Percentiles rank a stretch among this genome's conserved stretches.
Evolutionary conservation across 768 basidiomycete species (phyloP).

Genomic region (Lyophyllum decastes): DNA sequence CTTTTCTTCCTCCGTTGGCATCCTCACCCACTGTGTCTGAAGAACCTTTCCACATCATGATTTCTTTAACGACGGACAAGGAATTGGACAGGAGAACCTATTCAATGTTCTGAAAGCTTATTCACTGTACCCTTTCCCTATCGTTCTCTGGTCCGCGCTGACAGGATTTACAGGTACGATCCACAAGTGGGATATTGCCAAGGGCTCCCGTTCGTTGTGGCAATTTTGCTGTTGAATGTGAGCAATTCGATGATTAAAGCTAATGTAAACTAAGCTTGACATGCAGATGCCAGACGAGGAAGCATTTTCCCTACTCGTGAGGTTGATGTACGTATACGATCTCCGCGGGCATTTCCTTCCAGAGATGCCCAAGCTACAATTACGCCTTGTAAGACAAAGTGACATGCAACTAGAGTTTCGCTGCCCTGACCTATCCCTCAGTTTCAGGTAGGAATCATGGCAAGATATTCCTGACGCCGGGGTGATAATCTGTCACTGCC

Average conservation of each 20-base stretch:
- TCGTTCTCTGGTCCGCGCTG: slow-evolving; percentile 3
- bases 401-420: neutral
- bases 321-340: slow-evolving; percentile 96
- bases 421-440: slow-evolving; percentile 20
- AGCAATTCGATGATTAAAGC: slow-evolving; percentile 18
- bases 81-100: slow-evolving; percentile 94
- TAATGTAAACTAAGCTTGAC: slow-evolving; percentile 10
- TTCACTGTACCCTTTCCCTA: slow-evolving; percentile 63
- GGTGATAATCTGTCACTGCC: slow-evolving; percentile 7
- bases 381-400: slow-evolving; percentile 68
- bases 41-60: slow-evolving; percentile 97
- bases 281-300: slow-evolving; percentile 98
- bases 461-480: neutral
- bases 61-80: slow-evolving; percentile 93
- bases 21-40: slow-evolving; percentile 5
- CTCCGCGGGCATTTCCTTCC: slow-evolving; percentile 96
- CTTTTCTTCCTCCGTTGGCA: slow-evolving; percentile 10
- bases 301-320: slow-evolving; percentile 92
- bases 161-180: slow-evolving; percentile 61
- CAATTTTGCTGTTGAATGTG: slow-evolving; percentile 90
- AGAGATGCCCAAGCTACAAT: slow-evolving; percentile 96
- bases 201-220: slow-evolving; percentile 95
- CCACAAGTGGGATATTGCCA: slow-evolving; percentile 97
- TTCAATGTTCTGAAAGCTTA: slow-evolving; percentile 99
- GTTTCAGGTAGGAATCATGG: slow-evolving; percentile 55